phyloP scores from a whole-genome alignment of 371 early-diverging fungal genomes.

The Mortierella sp. region DNA sequence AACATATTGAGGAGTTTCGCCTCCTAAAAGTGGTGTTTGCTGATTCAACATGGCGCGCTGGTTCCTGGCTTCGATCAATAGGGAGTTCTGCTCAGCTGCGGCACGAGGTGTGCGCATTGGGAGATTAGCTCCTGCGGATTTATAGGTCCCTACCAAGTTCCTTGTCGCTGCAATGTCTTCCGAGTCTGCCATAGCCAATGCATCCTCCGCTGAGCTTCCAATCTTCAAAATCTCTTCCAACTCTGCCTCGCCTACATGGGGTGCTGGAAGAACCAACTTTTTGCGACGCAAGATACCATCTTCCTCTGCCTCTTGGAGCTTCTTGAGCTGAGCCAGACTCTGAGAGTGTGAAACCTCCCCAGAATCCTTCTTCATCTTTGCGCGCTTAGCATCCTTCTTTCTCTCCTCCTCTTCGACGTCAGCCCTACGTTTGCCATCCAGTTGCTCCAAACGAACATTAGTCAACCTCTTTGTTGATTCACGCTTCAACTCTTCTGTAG shows the following conservation, averaged over 20 bases:
- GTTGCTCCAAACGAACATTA: conserved; percentile 76
- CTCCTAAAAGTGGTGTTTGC: conserved; percentile 94
- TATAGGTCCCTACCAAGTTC: conserved; percentile 80
- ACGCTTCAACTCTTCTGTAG: conserved; percentile 84
- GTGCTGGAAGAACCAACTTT: conserved; percentile 88
- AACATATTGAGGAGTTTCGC: conserved; percentile 65
- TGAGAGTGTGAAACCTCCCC: conserved; percentile 63
- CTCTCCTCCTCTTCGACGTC: conserved; percentile 77
- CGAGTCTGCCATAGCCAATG: conserved; percentile 77
- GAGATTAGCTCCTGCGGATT: conserved; percentile 65
- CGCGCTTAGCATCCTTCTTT: conserved; percentile 85
- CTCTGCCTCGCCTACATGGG: conserved; percentile 92
- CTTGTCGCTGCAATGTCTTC: conserved; percentile 73
- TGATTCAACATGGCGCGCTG: conserved; percentile 78
- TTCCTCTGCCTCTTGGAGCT: conserved; percentile 78
- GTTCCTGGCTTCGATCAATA: conserved; percentile 87
- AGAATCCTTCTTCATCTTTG: conserved; percentile 70
- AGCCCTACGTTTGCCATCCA: conserved; percentile 84
- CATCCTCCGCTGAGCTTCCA: conserved; percentile 86
- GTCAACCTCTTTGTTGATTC: conserved; percentile 71
- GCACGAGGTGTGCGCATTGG: conserved; percentile 80
- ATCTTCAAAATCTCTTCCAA: conserved; percentile 93
- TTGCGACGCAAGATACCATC: conserved; percentile 74
- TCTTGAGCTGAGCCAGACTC: conserved; percentile 66
- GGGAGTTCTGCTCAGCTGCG: conserved; percentile 76